Evolutionary conservation across 1,284 basidiomycete species (phyloP), one percentile per base, ranked within the genome.

Genomic region (Puccinia horiana): DNA sequence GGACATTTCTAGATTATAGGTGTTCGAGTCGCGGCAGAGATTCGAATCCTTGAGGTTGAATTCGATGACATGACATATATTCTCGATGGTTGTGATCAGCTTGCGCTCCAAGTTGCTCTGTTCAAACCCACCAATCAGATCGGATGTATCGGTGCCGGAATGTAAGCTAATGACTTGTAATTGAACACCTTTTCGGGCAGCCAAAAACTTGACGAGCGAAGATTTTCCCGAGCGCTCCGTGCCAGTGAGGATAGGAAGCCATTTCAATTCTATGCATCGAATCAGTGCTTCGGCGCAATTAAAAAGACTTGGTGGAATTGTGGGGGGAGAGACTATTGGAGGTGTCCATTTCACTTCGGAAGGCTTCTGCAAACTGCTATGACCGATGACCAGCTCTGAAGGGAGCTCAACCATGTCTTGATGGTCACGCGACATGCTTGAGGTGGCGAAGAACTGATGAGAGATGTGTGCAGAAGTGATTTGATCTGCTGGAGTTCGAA

Each of bases 51-150:
- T 14, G 5, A 81, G 54, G 23, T 58, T 47, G 11, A 18, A 47
- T n/a, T 84, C 76, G 40, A 83, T 70, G 29, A 49, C 61, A 23
- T 76, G n/a, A 49, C 40, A 52, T 2, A 73, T 73, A 65, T 78
- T 69, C 8, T 73, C 67, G 29, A 77, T 29, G 26, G 69, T 67
- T 26, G 49, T 5, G 29, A 61, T 73, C 23, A 72, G 78, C 16
- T 85, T 83, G 18, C 72, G 79, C 20, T 85, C 83, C 11, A 86
- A 85, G 75, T 87, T 86, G 70, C 85, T 91, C 88, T 99, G 97
- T 88, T 99, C 97, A 85, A 98, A 99, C 84, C 94, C 93, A 70
- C 97, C 97, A 56, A 99, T 88, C 52, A 99, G 92, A 87, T 99
- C 97, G 86, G 92, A 92, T 0, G 95, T 94, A 86, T 99, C 97